phyloP scores from a whole-genome alignment of 306 rosid species.

The Begonia loranthoides region DNA sequence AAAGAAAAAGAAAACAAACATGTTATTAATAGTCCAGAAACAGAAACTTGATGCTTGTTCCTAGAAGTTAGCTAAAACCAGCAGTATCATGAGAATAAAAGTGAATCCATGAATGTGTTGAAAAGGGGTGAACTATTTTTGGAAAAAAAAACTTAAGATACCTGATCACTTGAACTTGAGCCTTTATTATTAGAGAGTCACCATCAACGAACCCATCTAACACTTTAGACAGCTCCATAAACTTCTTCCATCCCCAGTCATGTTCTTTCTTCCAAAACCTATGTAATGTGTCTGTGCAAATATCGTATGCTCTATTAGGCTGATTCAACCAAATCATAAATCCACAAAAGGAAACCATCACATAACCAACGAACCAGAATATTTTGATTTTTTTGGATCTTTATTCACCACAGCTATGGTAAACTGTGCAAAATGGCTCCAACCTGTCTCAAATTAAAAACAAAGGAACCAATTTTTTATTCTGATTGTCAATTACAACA shows the following conservation, averaged over 20 bases:
- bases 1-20: background rate
- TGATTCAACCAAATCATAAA: constrained; percentile 8
- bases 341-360: constrained; percentile 10
- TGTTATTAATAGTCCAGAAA: background rate
- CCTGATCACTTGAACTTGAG: constrained; percentile 99
- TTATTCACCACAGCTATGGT: constrained; percentile 94
- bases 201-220: constrained; percentile 89
- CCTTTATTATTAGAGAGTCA: constrained; percentile 88
- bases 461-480: background rate
- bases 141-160: constrained; percentile 4
- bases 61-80: too few species aligned
- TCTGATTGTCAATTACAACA: background rate
- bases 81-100: background rate
- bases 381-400: constrained; percentile 88
- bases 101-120: background rate
- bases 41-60: too few species aligned
- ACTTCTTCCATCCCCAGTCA: constrained; percentile 99
- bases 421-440: constrained; percentile 99
- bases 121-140: background rate
- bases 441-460: constrained; percentile 35
- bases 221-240: constrained; percentile 96
- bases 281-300: constrained; percentile 79
- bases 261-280: constrained; percentile 99
- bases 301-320: constrained; percentile 9
- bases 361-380: constrained; percentile 62